Conservation (phyloP, 1,284 basidiomycete species). For the Ganoderma lucidum region DNA sequence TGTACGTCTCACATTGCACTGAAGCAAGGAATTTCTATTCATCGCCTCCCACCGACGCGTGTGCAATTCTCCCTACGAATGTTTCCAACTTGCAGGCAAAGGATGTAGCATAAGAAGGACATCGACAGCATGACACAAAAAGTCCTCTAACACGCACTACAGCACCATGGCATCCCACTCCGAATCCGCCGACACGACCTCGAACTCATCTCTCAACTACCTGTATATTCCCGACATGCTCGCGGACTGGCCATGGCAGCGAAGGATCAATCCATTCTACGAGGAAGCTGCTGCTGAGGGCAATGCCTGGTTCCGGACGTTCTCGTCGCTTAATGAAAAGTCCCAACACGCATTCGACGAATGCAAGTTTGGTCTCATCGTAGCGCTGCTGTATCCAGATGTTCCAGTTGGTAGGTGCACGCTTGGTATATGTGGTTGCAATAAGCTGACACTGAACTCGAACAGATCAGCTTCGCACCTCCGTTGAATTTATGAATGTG, state of each 20-base stretch:
- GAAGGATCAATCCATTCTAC: constrained; percentile 32
- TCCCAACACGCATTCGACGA: constrained; percentile 44
- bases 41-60: too few species aligned
- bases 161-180: too few species aligned
- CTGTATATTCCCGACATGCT: neutral
- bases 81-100: too few species aligned
- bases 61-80: too few species aligned
- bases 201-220: neutral
- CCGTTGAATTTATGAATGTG: constrained; percentile 51
- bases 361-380: constrained; percentile 44
- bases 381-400: constrained; percentile 9
- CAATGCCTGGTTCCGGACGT: constrained; percentile 42
- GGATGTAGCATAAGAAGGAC: too few species aligned
- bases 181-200: too few species aligned
- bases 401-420: too few species aligned
- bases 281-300: constrained; percentile 38
- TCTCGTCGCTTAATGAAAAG: constrained; percentile 39
- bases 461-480: constrained; percentile 31
- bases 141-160: neutral
- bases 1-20: too few species aligned
- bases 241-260: neutral
- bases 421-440: too few species aligned
- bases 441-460: too few species aligned
- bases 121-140: too few species aligned
- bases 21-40: too few species aligned